Evolutionary conservation across 192 early-diverging fungal genomes (phyloP), one percentile per base, ranked within the genome.

Genomic region (Coemansia sp.): DNA sequence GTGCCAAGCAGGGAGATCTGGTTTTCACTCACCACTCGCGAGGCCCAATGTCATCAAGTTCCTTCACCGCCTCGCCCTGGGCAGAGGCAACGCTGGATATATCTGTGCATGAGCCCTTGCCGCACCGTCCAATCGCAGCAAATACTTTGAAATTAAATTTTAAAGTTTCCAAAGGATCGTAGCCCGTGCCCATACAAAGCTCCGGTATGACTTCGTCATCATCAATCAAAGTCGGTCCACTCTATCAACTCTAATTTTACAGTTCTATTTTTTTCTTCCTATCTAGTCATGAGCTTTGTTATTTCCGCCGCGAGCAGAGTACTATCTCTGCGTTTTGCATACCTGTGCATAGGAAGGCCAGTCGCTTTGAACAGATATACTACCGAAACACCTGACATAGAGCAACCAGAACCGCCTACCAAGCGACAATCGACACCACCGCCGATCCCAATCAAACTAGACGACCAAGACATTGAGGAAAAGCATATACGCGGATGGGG

Each of bases 401-500:
- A 33, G 4, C 31, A 17, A 24, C 31, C 33, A 17, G 46, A 9
- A 24, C 27, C 54, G 16, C 29, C 31, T 17, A 57, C 14, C 31
- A 57, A 57, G 13, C 54, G 36, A 11, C 35, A 33, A 39, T 9
- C 59, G 40, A n/a, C 36, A 39, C 54, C n/a, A 34, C 29, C 33
- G 36, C 59, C 59, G 37, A 40, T 39, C 11, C 59, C 65, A 21
- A 85, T 92, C 44, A 67, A 87, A 17, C 74, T 92, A 7, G 72
- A 86, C 45, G 89, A 90, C 19, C 75, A 85, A 2, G 90, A 93
- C 41, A 79, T 93, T n/a, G 84, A 87, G 35, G 92, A 93, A 63
- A 88, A 85, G 10, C 90, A 91, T 72, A 85, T 92, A 42, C 89
- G 89, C 16, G 92, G 92, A 6, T 88, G 89, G 51, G 92, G 92